Evolutionary conservation across 208 protist species (phyloP), one percentile per base, ranked within the genome.

Genomic region (Leishmania turanica): DNA sequence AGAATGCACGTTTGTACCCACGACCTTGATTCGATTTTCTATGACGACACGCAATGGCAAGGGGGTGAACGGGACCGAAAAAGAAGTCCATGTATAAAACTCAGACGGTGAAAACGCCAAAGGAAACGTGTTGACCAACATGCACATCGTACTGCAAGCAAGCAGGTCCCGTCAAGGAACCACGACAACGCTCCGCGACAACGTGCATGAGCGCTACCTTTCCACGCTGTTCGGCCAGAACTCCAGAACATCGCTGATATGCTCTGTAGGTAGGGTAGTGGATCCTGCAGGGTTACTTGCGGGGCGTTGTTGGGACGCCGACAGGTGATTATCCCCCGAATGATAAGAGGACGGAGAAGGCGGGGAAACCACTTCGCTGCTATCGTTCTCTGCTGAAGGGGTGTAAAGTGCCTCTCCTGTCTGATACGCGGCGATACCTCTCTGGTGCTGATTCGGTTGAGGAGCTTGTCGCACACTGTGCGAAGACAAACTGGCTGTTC

Each of bases 211-310:
- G 24, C 13, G 47, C 72, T 80, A 91, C 31, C 79, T 75, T 69
- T 84, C 80, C 49, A 89, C 62, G 53, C 88, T 89, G 72, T 58
- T 83, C 34, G 88, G 88, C 88, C 88, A 91, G 60, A 78, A 92
- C 62, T 79, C 62, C 27, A 47, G 37, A 47, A 3, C 75, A 24
- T 68, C 66, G 47, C 21, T 76, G 31, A 62, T 21, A n/a, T 31
- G 37, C 58, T 77, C 77, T 11, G 17, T 74, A 58, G 82, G 53
- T 8, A 73, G 58, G 21, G 82, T 82, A 31, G 66, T 31, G 56
- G 72, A 77, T 9, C 19, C 74, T 8, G 49, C 47, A 62, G 66
- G 40, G 7, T 76, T 40, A 65, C n/a, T 76, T 47, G 31, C 47
- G 42, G 47, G 17, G 4, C 13, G 82, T 34, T 40, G 42, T 27